Conservation (phyloP, 768 basidiomycete species). For the Boletus huronensis region DNA sequence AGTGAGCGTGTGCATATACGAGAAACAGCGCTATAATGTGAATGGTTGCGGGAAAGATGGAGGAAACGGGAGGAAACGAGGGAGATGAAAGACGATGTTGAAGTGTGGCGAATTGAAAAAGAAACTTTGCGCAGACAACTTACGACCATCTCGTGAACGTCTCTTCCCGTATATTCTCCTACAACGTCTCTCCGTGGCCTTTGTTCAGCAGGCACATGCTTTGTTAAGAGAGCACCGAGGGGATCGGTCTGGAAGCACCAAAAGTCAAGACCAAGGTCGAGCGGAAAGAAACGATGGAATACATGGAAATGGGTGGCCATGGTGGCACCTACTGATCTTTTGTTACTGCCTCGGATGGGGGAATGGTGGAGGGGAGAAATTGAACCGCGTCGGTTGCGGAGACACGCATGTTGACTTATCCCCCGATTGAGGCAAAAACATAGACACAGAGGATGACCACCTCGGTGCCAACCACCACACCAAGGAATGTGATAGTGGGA, state of each 20-base stretch:
- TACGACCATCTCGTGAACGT: conserved; percentile 80
- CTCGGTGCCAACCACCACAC: conserved; percentile 53
- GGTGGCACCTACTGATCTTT: conserved; percentile 3
- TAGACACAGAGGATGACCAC: conserved; percentile 38
- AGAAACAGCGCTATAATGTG: conserved; percentile 20
- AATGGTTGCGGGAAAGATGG: conserved; percentile 7
- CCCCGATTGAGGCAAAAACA: conserved; percentile 25
- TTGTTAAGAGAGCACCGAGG: conserved; percentile 73
- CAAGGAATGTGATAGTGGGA: conserved; percentile 46
- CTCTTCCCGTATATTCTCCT: conserved; percentile 69
- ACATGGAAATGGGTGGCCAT: conserved; percentile 5
- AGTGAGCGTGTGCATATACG: conserved; percentile 21
- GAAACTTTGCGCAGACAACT: conserved; percentile 34
- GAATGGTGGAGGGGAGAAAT: conserved; percentile 1
- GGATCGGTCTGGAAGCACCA: conserved; percentile 63
- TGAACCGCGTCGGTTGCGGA: not conserved
- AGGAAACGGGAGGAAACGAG: conserved; percentile 5
- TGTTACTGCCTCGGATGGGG: conserved; percentile 2
- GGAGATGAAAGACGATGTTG: conserved; percentile 8
- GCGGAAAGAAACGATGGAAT: not conserved
- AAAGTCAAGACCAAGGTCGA: conserved; percentile 4
- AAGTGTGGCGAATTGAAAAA: conserved; percentile 5
- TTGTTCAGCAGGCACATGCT: conserved; percentile 78
- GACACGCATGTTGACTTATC: not conserved
- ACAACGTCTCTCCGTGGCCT: conserved; percentile 69